Evolutionary conservation across 306 rosid species (phyloP).

Genomic region (Gynostemma pentaphyllum): DNA sequence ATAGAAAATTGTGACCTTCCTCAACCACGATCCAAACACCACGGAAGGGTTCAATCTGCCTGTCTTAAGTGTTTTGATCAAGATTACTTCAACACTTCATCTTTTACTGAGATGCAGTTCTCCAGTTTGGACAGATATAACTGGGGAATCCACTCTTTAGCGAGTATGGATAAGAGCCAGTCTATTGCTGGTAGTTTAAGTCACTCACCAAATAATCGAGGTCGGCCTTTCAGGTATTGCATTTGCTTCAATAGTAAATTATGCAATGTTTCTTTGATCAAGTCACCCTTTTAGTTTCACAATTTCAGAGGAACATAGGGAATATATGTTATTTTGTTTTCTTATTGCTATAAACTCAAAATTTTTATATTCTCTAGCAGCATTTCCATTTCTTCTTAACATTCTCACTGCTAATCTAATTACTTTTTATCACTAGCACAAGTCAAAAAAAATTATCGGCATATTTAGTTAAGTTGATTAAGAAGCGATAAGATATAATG

Average conservation of each 20-base stretch:
- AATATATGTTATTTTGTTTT: neutral
- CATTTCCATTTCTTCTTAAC: neutral
- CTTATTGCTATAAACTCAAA: neutral
- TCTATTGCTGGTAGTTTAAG: neutral
- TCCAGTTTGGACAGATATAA: conserved; percentile 23
- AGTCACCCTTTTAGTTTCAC: neutral
- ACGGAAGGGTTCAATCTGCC: conserved; percentile 17
- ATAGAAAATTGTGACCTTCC: conserved; percentile 91
- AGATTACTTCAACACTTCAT: conserved; percentile 24
- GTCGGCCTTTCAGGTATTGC: conserved; percentile 7
- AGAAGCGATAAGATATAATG: neutral
- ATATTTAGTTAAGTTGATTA: neutral
- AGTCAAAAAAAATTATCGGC: too few species aligned
- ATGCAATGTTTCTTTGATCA: neutral
- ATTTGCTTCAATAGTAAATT: neutral
- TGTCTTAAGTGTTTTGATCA: conserved; percentile 21
- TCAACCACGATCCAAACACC: conserved; percentile 37
- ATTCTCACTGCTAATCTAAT: neutral
- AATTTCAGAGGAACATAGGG: neutral
- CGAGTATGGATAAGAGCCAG: conserved; percentile 13
- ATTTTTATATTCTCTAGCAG: neutral
- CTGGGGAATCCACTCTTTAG: conserved; percentile 30
- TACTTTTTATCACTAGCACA: neutral
- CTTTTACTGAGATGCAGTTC: conserved; percentile 26
- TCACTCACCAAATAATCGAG: neutral